Percentiles rank a stretch among this genome's conserved stretches.
These are phyloP conservation scores for Erythrobasidium yunnanense DNA, from an alignment of 768 basidiomycete species.

Conservation along the genomic window DNA sequence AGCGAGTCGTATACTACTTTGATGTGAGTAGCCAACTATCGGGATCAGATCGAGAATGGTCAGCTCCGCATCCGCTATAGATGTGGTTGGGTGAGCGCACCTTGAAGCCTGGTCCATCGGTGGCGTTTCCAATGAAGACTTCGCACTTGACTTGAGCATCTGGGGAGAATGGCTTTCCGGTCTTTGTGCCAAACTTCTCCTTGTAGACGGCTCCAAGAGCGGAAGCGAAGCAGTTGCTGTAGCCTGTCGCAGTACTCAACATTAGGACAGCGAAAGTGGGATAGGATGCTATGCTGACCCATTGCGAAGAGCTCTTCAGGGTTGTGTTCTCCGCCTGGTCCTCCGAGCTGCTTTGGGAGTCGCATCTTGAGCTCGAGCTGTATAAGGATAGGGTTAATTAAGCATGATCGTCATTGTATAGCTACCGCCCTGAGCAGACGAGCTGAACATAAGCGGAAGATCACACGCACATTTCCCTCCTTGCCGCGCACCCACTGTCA, in stretches of 20 bases:
- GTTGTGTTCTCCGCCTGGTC: slow-evolving; percentile 26
- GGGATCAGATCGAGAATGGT: neutral
- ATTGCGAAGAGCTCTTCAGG: slow-evolving; percentile 36
- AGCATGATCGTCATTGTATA: neutral
- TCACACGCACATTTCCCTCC: neutral
- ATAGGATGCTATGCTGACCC: neutral
- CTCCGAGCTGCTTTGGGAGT: slow-evolving; percentile 7
- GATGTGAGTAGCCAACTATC: slow-evolving; percentile 33
- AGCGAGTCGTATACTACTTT: slow-evolving; percentile 30
- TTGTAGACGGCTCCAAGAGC: slow-evolving; percentile 33
- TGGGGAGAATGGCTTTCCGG: slow-evolving; percentile 33
- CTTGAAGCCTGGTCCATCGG: slow-evolving; percentile 13
- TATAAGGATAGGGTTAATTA: neutral
- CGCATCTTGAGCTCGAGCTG: slow-evolving; percentile 29
- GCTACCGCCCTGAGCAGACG: too few relatives aligned
- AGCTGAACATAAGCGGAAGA: neutral
- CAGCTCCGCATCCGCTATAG: neutral
- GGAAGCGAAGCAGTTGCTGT: slow-evolving; percentile 33
- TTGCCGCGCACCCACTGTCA: too few relatives aligned
- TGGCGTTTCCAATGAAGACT: slow-evolving; percentile 33
- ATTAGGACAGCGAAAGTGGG: neutral
- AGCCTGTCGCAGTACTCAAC: neutral
- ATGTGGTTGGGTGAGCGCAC: neutral
- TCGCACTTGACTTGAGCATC: slow-evolving; percentile 23
- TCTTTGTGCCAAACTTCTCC: slow-evolving; percentile 22